Evolutionary conservation across 2,329 filamentous ascomycete species (phyloP).

Genomic region (Sclerotinia minor): DNA sequence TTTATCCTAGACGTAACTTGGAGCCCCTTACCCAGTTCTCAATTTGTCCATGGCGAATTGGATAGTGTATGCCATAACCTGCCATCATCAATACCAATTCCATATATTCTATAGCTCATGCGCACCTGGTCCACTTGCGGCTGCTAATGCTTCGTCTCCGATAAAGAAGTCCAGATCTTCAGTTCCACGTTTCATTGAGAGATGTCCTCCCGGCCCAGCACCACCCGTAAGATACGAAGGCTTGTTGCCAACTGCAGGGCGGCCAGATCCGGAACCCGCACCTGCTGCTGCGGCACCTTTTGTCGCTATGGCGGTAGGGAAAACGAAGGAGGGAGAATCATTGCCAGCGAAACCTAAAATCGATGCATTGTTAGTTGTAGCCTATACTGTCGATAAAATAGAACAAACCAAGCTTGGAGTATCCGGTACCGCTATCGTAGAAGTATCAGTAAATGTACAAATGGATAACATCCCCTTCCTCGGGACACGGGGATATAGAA

Average conservation of each 20-base stretch:
- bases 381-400: background rate
- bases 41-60: slow-evolving; percentile 95
- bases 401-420: slow-evolving; percentile 90
- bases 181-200: slow-evolving; percentile 90
- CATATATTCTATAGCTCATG: background rate
- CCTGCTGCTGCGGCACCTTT: slow-evolving; percentile 73
- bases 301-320: slow-evolving; percentile 96
- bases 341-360: slow-evolving; percentile 91
- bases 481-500: slow-evolving; percentile 18
- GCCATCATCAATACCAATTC: slow-evolving; percentile 33
- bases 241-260: slow-evolving; percentile 89
- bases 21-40: slow-evolving; percentile 82
- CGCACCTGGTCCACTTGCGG: slow-evolving; percentile 76
- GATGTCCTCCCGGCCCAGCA: slow-evolving; percentile 76
- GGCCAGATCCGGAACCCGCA: slow-evolving; percentile 78
- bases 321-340: slow-evolving; percentile 98
- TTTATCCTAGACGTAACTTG: slow-evolving; percentile 9
- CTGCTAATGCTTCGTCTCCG: slow-evolving; percentile 89
- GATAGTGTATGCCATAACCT: slow-evolving; percentile 97
- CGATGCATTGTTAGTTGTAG: slow-evolving; percentile 21
- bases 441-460: slow-evolving; percentile 32
- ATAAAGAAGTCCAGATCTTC: slow-evolving; percentile 99
- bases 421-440: slow-evolving; percentile 85
- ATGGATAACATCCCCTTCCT: slow-evolving; percentile 8
- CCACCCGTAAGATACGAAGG: slow-evolving; percentile 92